Evolutionary conservation across 2,329 filamentous ascomycete genomes (phyloP).

Genomic region (Xylaria sp.): DNA sequence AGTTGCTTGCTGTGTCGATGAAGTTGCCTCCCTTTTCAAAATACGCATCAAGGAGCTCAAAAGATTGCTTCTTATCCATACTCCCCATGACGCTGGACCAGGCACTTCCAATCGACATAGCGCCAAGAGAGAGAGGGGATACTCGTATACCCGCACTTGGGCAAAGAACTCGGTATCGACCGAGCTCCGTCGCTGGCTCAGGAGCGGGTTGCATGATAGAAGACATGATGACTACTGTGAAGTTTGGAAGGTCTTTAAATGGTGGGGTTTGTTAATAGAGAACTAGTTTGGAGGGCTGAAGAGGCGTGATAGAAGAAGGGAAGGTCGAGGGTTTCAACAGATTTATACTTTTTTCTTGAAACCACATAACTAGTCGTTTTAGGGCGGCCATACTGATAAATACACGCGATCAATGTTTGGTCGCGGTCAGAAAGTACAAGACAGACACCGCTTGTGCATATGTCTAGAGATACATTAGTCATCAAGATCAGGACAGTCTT

Average conservation of each 20-base stretch:
- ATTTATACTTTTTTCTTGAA: neutral
- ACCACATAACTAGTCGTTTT: neutral
- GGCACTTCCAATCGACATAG: slow-evolving; percentile 62
- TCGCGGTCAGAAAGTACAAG: neutral
- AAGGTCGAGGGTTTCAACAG: neutral
- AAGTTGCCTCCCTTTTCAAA: slow-evolving; percentile 71
- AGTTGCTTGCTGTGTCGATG: slow-evolving; percentile 71
- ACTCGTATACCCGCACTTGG: slow-evolving; percentile 61
- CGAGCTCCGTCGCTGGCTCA: slow-evolving; percentile 60
- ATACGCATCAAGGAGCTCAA: slow-evolving; percentile 68
- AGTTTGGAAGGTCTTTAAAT: neutral
- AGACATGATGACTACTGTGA: slow-evolving; percentile 13
- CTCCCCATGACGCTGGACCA: slow-evolving; percentile 60
- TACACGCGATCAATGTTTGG: neutral
- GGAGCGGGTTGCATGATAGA: slow-evolving; percentile 41
- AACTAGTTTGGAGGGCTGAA: neutral
- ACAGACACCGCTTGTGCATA: neutral
- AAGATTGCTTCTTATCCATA: slow-evolving; percentile 63
- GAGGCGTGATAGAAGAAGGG: neutral
- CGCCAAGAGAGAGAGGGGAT: slow-evolving; percentile 63
- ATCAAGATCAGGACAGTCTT: neutral
- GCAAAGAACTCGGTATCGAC: slow-evolving; percentile 62
- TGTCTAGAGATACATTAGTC: neutral
- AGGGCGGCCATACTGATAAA: neutral
- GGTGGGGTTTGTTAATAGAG: neutral